Evolutionary conservation across 2,329 filamentous ascomycete genomes (phyloP).

Genomic region (Cephalotrichum gorgonifer): DNA sequence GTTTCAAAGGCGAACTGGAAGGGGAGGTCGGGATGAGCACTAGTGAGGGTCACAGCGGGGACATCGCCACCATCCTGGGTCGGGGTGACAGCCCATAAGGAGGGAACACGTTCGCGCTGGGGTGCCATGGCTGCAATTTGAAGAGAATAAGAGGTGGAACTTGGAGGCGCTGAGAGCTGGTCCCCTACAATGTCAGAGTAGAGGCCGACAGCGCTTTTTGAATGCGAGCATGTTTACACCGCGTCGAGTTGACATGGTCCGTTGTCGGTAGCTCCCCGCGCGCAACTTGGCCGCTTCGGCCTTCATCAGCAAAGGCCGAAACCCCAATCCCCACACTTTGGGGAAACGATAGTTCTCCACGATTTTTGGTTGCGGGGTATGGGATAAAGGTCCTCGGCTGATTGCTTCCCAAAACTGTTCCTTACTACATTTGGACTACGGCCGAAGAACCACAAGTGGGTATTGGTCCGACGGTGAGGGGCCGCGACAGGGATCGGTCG

Average conservation of each 20-base stretch:
- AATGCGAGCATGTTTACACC: too few species aligned
- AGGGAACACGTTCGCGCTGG: constrained; percentile 12
- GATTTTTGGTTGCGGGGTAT: not conserved
- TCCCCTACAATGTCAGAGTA: not conserved
- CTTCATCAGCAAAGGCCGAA: not conserved
- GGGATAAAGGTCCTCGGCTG: too few species aligned
- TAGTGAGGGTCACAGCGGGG: constrained; percentile 12
- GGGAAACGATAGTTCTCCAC: not conserved
- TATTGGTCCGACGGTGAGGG: not conserved
- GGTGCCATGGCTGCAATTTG: constrained; percentile 10
- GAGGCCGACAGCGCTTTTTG: not conserved
- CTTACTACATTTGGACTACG: not conserved
- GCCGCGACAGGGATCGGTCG: not conserved
- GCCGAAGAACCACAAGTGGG: not conserved
- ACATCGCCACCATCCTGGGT: constrained; percentile 16
- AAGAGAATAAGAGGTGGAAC: not conserved
- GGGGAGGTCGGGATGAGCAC: constrained; percentile 14
- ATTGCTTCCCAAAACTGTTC: too few species aligned
- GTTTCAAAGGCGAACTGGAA: constrained; percentile 55
- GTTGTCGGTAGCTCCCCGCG: not conserved
- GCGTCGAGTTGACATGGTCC: not conserved
- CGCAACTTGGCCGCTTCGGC: not conserved
- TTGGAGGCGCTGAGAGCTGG: not conserved
- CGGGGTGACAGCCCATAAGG: constrained; percentile 16
- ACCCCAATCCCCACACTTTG: not conserved